Percentiles rank a stretch among this genome's conserved stretches.
Evolutionary conservation across 129 eudicot genomes (phyloP).

Genomic region (Silybum marianum): DNA sequence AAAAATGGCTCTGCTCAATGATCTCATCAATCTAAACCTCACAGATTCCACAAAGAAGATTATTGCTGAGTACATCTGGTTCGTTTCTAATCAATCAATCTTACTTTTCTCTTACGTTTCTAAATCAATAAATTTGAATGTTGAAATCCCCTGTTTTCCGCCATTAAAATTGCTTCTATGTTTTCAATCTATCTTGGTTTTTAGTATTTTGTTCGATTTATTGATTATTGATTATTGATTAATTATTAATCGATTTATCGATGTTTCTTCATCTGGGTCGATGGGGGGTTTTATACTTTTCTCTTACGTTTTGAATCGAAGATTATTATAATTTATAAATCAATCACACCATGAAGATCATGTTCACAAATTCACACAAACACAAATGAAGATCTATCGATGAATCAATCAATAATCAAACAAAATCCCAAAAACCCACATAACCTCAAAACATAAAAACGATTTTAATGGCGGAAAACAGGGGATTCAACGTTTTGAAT

Average conservation of each 20-base stretch:
- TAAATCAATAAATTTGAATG: background rate
- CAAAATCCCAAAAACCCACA: slow-evolving; percentile 3
- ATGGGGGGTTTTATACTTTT: slow-evolving; percentile 8
- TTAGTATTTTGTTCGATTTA: background rate
- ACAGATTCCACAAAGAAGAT: slow-evolving; percentile 56
- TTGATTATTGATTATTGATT: background rate
- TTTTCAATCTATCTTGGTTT: background rate
- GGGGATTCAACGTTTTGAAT: slow-evolving; percentile 17
- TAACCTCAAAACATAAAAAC: background rate
- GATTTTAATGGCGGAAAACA: slow-evolving; percentile 17
- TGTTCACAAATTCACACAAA: slow-evolving; percentile 12
- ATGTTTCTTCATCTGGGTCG: background rate
- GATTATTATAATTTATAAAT: background rate
- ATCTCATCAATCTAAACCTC: slow-evolving; percentile 69
- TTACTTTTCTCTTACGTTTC: slow-evolving; percentile 23
- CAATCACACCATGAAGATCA: slow-evolving; percentile 11
- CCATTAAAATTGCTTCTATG: background rate
- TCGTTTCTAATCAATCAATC: slow-evolving; percentile 5
- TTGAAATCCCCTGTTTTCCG: slow-evolving; percentile 24
- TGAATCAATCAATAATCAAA: background rate
- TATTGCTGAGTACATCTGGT: slow-evolving; percentile 86
- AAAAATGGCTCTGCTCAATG: slow-evolving; percentile 57
- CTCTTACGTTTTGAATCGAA: slow-evolving; percentile 12
- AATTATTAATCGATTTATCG: background rate
- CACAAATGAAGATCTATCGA: slow-evolving; percentile 20